Evolutionary conservation across 2,329 filamentous ascomycete genomes (phyloP), one percentile per base, ranked within the genome.

Genomic region (Neodidymelliopsis sp.): DNA sequence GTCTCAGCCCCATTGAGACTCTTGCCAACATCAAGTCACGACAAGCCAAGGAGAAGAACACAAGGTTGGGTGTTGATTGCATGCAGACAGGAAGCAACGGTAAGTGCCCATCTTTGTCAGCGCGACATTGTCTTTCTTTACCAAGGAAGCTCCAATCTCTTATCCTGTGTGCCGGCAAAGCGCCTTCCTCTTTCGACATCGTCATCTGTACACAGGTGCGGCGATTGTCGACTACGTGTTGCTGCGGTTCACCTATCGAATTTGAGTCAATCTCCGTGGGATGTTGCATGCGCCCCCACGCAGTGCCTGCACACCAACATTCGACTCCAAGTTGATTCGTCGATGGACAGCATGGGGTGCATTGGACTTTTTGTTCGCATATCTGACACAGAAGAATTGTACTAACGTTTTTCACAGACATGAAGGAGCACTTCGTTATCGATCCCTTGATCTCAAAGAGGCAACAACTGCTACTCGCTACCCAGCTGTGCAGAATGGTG

Each of bases 371-470:
- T 25, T 29, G 23, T 29, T 27, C 40, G 20, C 41, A 34, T 52
- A 34, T 12, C 15, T 49, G 49, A 44, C 46, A 28, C n/a, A n/a
- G n/a, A 37, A 56, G 46, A 30, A 45, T 55, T 34, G 38, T 62
- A 58, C 66, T 71, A 63, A 71, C 54, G 36, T 54, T 42, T 42
- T 39, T 49, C 48, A 37, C 69, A 86, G 87, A 97, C 77, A 99
- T 99, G 94, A 92, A 89, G 79, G 87, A 96, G 63, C 90, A 94
- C 60, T 99, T 99, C 75, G 94, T 97, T 60, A 97, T 99, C 71
- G 94, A 99, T 72, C 95, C 94, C 42, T 80, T 99, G 69, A 99
- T 99, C 72, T 94, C 94, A 65, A 99, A 99, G 84, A 89, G 90
- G 77, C 92, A 97, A 79, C 94, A 99, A 78, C 83, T 99, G 53